phyloP scores from a whole-genome alignment of 306 rosid genomes.

The Glycine soja region DNA sequence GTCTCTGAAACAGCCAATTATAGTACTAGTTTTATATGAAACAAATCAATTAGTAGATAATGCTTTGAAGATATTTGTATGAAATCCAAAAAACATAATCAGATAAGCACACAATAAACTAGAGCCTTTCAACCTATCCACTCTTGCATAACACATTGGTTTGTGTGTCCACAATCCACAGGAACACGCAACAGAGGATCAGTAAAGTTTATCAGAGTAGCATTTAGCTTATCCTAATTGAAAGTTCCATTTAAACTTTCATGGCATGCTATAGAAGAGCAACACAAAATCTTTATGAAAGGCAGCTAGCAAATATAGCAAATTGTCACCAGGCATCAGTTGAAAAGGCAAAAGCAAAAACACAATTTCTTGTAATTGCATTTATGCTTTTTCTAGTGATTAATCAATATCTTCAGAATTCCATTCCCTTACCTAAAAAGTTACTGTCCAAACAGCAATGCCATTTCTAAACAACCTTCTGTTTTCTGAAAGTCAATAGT shows the following conservation, averaged over 20 bases:
- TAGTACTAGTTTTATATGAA: constrained; percentile 27
- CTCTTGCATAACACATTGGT: background rate
- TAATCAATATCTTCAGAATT: constrained; percentile 32
- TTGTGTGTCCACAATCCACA: background rate
- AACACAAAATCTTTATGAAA: constrained; percentile 31
- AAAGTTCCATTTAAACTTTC: constrained; percentile 18
- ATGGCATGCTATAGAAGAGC: constrained; percentile 3
- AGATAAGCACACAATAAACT: background rate
- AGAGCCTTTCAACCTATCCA: background rate
- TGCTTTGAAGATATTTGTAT: background rate
- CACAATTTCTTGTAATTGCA: background rate
- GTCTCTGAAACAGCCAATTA: constrained; percentile 40
- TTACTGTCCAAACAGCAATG: constrained; percentile 1
- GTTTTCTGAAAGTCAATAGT: background rate
- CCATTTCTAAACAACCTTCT: background rate
- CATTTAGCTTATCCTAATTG: constrained; percentile 6
- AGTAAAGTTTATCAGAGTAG: constrained; percentile 2
- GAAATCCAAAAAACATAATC: constrained; percentile 9
- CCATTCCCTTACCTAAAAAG: constrained; percentile 13
- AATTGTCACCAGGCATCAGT: constrained; percentile 12
- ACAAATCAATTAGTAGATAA: background rate
- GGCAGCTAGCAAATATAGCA: constrained; percentile 16
- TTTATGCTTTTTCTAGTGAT: constrained; percentile 17
- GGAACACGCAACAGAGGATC: constrained; percentile 24
- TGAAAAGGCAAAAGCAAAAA: constrained; percentile 5